Evolutionary conservation across 441 rosid species (phyloP).

Genomic region (Erodium chrysanthum): DNA sequence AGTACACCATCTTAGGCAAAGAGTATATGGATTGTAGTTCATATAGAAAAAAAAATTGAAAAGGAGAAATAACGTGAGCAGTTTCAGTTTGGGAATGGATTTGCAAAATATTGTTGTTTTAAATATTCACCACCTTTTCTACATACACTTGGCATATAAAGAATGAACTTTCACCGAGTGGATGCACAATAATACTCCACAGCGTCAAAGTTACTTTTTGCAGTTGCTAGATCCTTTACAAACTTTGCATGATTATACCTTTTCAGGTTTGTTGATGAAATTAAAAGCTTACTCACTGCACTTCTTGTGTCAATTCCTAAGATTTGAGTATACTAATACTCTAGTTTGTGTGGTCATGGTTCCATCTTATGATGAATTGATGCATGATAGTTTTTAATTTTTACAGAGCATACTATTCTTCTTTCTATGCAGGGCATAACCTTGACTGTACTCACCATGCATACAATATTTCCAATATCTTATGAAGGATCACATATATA

Average conservation of each 20-base stretch:
- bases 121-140: no score
- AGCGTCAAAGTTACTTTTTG: neutral
- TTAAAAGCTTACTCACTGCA: neutral
- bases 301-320: neutral
- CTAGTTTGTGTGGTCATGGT: neutral
- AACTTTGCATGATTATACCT: neutral
- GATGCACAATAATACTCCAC: neutral
- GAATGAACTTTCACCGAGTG: neutral
- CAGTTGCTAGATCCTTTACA: no score
- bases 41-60: neutral
- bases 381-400: neutral
- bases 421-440: conserved; percentile 54
- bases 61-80: neutral
- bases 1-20: neutral
- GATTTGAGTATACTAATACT: neutral
- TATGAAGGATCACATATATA: conserved; percentile 69
- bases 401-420: conserved; percentile 5
- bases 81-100: no score
- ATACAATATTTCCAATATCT: conserved; percentile 61
- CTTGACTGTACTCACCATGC: conserved; percentile 42
- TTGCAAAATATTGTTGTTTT: no score
- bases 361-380: neutral
- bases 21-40: neutral
- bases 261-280: neutral
- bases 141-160: neutral